Evolutionary conservation across 805 yeast species (phyloP).

Genomic region (Ogataea kodamae): DNA sequence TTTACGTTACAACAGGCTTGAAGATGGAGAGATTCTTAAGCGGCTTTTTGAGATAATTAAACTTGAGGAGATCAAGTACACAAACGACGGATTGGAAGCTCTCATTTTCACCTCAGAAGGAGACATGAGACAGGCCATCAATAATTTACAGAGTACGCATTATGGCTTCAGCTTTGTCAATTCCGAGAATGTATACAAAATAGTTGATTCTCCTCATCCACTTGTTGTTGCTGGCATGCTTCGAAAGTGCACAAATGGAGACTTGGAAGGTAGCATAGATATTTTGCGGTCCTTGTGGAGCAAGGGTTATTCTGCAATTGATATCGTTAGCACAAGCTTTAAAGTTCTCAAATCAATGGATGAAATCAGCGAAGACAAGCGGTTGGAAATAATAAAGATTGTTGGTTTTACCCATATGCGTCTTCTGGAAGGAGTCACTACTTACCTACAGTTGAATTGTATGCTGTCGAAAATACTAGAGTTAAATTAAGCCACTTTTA

Average conservation of each 20-base stretch:
- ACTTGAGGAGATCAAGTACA: constrained; percentile 67
- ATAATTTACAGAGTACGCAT: constrained; percentile 88
- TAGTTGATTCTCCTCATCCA: constrained; percentile 97
- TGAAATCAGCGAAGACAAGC: constrained; percentile 60
- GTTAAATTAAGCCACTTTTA: constrained; percentile 6
- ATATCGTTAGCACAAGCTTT: constrained; percentile 86
- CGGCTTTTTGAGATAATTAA: constrained; percentile 69
- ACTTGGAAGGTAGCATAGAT: constrained; percentile 62
- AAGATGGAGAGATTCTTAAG: constrained; percentile 80
- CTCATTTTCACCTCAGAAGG: constrained; percentile 95
- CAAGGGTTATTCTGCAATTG: constrained; percentile 91
- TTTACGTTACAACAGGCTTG: constrained; percentile 72
- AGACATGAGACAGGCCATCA: constrained; percentile 97
- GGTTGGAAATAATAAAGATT: constrained; percentile 76
- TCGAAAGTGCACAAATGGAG: constrained; percentile 30
- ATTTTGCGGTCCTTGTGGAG: constrained; percentile 71
- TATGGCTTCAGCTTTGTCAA: constrained; percentile 93
- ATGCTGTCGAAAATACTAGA: constrained; percentile 56
- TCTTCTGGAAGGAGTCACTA: constrained; percentile 87
- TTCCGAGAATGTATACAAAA: constrained; percentile 87
- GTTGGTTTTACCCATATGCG: constrained; percentile 92
- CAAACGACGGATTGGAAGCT: constrained; percentile 90
- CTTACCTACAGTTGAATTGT: constrained; percentile 82
- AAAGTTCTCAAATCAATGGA: constrained; percentile 77
- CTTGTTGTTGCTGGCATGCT: constrained; percentile 71